These are phyloP conservation scores for Leccinum obscurum DNA, from an alignment of 768 basidiomycete genomes.

Conservation along the genomic window DNA sequence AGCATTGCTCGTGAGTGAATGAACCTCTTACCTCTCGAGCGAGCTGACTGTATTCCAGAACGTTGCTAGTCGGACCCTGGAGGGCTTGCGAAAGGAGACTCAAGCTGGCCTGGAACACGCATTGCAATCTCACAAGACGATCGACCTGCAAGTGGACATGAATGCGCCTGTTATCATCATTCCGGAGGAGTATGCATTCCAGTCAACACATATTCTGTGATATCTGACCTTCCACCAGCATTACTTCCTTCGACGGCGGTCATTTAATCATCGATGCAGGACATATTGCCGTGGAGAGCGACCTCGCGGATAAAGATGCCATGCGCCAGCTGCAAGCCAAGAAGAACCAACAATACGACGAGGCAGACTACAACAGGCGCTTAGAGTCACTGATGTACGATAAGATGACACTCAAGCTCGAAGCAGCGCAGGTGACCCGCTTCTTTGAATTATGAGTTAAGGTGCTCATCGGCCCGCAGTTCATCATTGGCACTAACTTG, in stretches of 20 bases:
- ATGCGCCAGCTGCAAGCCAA: conserved; percentile 79
- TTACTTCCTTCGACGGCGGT: conserved; percentile 74
- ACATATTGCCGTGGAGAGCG: conserved; percentile 91
- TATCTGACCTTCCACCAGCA: conserved; percentile 43
- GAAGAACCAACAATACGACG: conserved; percentile 78
- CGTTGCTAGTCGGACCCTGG: conserved; percentile 90
- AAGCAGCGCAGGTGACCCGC: conserved; percentile 81
- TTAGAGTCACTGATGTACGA: conserved; percentile 97
- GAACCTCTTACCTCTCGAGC: background rate
- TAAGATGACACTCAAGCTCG: conserved; percentile 74
- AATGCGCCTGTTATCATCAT: conserved; percentile 97
- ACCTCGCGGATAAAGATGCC: conserved; percentile 82
- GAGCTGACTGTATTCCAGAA: conserved; percentile 46
- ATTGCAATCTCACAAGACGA: conserved; percentile 88
- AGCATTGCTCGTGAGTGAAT: conserved; percentile 71
- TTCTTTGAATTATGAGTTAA: background rate
- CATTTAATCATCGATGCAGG: conserved; percentile 95
- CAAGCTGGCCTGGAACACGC: conserved; percentile 93
- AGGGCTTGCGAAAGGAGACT: conserved; percentile 92
- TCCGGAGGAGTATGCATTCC: conserved; percentile 74
- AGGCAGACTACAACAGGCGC: conserved; percentile 74
- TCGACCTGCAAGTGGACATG: conserved; percentile 95
- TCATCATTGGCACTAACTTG: conserved; percentile 84
- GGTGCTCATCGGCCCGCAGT: conserved; percentile 46
- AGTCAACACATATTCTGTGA: conserved; percentile 16